Evolutionary conservation across 2,329 filamentous ascomycete species (phyloP).

Genomic region (Pseudogymnoascus pannorum): DNA sequence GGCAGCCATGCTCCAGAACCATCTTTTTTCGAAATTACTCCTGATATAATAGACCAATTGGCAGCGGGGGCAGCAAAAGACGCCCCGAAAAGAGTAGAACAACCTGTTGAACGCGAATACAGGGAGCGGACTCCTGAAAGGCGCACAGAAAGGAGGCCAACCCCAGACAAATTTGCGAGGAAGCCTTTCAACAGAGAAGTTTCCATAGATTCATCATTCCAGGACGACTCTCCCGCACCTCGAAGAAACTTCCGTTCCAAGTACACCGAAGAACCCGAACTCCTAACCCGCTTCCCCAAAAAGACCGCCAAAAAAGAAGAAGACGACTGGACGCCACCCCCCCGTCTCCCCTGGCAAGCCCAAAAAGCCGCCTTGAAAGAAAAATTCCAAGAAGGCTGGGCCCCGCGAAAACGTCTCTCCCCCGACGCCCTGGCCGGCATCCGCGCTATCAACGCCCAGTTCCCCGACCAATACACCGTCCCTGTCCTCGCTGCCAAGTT

Average conservation of each 20-base stretch:
- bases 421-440: conserved; percentile 91
- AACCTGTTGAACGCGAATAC: not conserved
- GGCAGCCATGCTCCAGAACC: not conserved
- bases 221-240: not conserved
- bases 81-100: not conserved
- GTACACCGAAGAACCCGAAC: not conserved
- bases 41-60: conserved; percentile 7
- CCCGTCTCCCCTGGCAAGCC: conserved; percentile 56
- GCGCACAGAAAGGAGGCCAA: not conserved
- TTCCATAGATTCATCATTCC: not conserved
- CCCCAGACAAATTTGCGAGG: not conserved
- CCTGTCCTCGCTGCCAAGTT: conserved; percentile 68
- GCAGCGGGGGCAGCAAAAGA: not conserved
- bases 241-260: not conserved
- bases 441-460: conserved; percentile 68
- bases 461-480: conserved; percentile 71
- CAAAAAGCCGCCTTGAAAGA: conserved; percentile 67
- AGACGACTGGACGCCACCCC: conserved; percentile 17
- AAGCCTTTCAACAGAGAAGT: not conserved
- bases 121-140: not conserved
- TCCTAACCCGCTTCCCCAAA: not conserved
- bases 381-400: conserved; percentile 80
- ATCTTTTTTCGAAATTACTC: not conserved
- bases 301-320: not conserved
- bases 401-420: conserved; percentile 76